Conservation (phyloP, 768 basidiomycete genomes). For the Holtermannia corniformis region DNA sequence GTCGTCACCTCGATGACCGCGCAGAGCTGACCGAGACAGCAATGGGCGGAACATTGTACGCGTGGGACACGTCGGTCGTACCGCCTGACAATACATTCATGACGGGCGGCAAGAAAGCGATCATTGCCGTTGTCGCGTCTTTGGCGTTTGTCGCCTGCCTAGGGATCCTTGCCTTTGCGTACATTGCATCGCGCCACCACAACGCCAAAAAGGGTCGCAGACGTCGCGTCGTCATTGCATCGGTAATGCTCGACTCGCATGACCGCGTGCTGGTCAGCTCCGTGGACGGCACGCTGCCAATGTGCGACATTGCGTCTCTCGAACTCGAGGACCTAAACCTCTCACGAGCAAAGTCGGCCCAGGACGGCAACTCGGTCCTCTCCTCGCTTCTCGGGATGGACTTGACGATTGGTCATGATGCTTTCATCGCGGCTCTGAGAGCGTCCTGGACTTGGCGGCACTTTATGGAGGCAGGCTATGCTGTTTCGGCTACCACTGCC, state of each 20-base stretch:
- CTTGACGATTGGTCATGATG: constrained; percentile 37
- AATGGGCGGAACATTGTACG: constrained; percentile 35
- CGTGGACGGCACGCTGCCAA: constrained; percentile 39
- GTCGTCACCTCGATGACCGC: constrained; percentile 5
- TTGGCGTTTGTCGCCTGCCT: constrained; percentile 40
- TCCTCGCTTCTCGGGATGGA: constrained; percentile 40
- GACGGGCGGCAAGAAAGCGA: constrained; percentile 33
- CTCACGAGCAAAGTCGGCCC: neutral
- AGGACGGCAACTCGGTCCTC: constrained; percentile 8
- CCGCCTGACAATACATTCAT: constrained; percentile 15
- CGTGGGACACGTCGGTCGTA: constrained; percentile 16
- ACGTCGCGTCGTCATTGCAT: constrained; percentile 38
- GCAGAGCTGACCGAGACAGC: constrained; percentile 7
- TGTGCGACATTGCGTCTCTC: constrained; percentile 38
- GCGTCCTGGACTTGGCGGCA: constrained; percentile 40
- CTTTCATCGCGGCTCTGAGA: constrained; percentile 39
- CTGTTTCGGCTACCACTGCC: neutral
- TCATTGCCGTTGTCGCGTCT: constrained; percentile 37
- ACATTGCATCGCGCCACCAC: constrained; percentile 21
- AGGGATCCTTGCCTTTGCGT: constrained; percentile 32
- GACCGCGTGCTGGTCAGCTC: constrained; percentile 40
- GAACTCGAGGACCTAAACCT: constrained; percentile 6
- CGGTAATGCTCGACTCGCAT: constrained; percentile 35
- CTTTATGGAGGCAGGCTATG: constrained; percentile 2
- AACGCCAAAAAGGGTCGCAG: constrained; percentile 22